Conservation (phyloP, 768 basidiomycete genomes). For the Pisolithus orientalis region DNA sequence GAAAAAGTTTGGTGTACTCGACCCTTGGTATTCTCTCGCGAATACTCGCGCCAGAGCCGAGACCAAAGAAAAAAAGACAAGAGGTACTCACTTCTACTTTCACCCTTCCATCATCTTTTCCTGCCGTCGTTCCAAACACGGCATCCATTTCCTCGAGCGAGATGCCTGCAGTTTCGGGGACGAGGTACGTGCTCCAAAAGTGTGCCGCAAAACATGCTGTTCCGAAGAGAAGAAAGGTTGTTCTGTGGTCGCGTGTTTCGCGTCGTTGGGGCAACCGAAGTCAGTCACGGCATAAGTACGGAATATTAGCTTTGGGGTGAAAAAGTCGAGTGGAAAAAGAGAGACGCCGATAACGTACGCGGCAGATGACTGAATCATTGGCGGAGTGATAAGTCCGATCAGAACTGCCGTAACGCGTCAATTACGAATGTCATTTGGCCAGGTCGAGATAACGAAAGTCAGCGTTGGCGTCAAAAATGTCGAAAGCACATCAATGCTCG, state of each 20-base stretch:
- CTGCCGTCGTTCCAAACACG: constrained; percentile 56
- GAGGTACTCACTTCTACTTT: constrained; percentile 44
- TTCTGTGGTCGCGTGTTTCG: constrained; percentile 29
- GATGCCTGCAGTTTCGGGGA: constrained; percentile 75
- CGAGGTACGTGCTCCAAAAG: constrained; percentile 60
- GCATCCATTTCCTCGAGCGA: constrained; percentile 73
- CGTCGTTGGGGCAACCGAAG: background rate
- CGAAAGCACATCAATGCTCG: background rate
- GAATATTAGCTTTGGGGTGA: background rate
- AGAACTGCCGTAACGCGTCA: constrained; percentile 41
- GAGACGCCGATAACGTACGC: constrained; percentile 32
- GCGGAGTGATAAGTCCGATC: constrained; percentile 68
- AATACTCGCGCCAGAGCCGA: background rate
- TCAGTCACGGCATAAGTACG: background rate
- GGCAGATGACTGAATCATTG: constrained; percentile 55
- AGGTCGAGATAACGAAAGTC: background rate
- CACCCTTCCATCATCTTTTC: constrained; percentile 43
- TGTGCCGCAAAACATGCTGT: constrained; percentile 60
- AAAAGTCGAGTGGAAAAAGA: background rate
- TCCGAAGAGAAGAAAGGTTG: constrained; percentile 65
- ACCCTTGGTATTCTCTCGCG: background rate
- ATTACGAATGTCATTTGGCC: too few relatives aligned
- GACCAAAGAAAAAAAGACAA: background rate
- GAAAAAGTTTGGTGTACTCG: too few relatives aligned
- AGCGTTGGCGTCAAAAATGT: background rate